Percentiles rank a stretch among this genome's conserved stretches.
Evolutionary conservation across 352 stramenopile species (phyloP).

Genomic region (Thalassiosira hispida): DNA sequence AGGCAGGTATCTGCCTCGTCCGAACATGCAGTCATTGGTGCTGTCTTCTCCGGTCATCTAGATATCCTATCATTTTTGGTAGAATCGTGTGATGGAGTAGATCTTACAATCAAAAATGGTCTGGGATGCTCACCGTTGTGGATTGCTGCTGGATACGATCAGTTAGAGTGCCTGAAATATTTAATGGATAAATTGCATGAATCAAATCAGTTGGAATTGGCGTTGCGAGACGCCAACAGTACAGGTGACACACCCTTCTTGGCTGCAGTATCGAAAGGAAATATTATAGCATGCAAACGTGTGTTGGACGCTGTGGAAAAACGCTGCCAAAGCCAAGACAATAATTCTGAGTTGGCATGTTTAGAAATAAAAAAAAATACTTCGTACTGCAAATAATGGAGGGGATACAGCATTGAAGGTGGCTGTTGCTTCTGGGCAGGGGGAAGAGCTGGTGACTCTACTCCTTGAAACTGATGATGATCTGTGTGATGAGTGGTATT

Average conservation of each 20-base stretch:
- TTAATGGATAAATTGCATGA: constrained; percentile 23
- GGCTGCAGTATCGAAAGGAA: constrained; percentile 48
- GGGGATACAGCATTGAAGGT: constrained; percentile 53
- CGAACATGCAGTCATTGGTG: constrained; percentile 36
- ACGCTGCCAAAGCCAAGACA: neutral
- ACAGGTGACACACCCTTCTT: constrained; percentile 56
- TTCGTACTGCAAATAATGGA: constrained; percentile 38
- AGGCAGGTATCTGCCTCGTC: too few species aligned
- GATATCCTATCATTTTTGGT: constrained; percentile 44
- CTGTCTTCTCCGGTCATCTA: constrained; percentile 44
- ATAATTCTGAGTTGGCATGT: constrained; percentile 10
- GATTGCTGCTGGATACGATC: constrained; percentile 56
- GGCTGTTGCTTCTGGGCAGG: constrained; percentile 35
- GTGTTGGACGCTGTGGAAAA: constrained; percentile 24
- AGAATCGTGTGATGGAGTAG: constrained; percentile 13
- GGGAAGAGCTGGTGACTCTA: constrained; percentile 18
- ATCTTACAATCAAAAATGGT: constrained; percentile 33
- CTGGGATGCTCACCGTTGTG: constrained; percentile 58
- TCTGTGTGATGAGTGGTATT: constrained; percentile 2
- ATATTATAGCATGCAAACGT: constrained; percentile 30
- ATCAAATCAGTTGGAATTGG: constrained; percentile 13
- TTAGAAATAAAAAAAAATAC: constrained; percentile 19
- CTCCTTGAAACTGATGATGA: constrained; percentile 40
- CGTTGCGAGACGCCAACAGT: constrained; percentile 40
- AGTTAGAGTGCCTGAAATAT: constrained; percentile 45